Evolutionary conservation across 1,284 basidiomycete genomes (phyloP).

Genomic region (Ceratobasidium sp.): DNA sequence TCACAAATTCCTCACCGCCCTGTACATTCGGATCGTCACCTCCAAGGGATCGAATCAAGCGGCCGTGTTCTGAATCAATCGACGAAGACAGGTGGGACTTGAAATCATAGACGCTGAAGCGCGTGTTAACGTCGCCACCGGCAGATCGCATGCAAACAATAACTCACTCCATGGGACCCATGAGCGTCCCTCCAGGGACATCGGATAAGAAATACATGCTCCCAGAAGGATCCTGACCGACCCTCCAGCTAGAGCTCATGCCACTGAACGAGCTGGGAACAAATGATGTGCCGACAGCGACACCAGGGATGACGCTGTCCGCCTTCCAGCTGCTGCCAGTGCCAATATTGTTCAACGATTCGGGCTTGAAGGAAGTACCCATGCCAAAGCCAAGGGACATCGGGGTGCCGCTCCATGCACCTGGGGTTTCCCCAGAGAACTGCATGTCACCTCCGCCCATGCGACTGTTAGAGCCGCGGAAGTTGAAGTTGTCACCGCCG

Average conservation of each 20-base stretch:
- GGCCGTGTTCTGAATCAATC: conserved; percentile 46
- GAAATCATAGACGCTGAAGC: conserved; percentile 48
- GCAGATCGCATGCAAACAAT: not conserved
- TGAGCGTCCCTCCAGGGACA: conserved; percentile 27
- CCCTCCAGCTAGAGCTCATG: conserved; percentile 44
- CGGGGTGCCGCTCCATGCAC: conserved; percentile 35
- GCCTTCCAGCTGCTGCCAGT: conserved; percentile 42
- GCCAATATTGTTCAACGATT: conserved; percentile 39
- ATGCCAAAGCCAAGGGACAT: conserved; percentile 45
- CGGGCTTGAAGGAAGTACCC: conserved; percentile 42
- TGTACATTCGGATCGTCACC: conserved; percentile 58
- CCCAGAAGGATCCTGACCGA: conserved; percentile 18
- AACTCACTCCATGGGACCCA: conserved; percentile 44
- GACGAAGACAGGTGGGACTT: conserved; percentile 50
- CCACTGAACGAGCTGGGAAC: conserved; percentile 42
- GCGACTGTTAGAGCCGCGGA: conserved; percentile 35
- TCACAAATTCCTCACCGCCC: conserved; percentile 53
- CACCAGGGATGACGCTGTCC: conserved; percentile 29
- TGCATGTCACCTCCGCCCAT: conserved; percentile 37
- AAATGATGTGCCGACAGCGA: conserved; percentile 35
- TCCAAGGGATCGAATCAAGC: conserved; percentile 55
- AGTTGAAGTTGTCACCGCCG: conserved; percentile 20
- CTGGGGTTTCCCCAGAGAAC: conserved; percentile 32
- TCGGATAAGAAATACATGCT: conserved; percentile 41
- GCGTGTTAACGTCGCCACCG: conserved; percentile 34